Percentiles rank a stretch among this genome's conserved stretches.
Evolutionary conservation across 2,329 filamentous ascomycete genomes (phyloP).

Genomic region (Trichoderma sp.): DNA sequence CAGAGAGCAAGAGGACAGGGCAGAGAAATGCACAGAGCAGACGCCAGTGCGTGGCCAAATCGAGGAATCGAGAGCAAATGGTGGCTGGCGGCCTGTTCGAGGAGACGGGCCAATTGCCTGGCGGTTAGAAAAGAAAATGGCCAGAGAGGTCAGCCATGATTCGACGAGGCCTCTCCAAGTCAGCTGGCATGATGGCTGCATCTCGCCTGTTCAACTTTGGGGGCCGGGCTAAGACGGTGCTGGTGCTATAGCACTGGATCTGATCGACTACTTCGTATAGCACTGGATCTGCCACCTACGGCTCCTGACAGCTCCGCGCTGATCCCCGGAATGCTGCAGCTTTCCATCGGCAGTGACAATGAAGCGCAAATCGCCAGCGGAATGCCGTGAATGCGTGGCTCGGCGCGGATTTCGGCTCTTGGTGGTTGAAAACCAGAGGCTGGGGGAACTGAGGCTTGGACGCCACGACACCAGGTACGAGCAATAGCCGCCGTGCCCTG

Average conservation of each 20-base stretch:
- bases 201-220: neutral
- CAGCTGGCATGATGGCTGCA: neutral
- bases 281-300: neutral
- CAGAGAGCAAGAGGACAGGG: neutral
- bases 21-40: too few relatives aligned
- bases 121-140: neutral
- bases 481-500: neutral
- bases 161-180: neutral
- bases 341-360: neutral
- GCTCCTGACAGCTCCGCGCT: neutral
- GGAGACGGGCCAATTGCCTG: conserved; percentile 2
- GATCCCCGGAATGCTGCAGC: neutral
- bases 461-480: neutral
- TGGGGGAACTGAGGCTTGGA: neutral
- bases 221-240: neutral
- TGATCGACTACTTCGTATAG: neutral
- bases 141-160: neutral
- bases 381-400: conserved; percentile 1
- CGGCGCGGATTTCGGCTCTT: neutral
- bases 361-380: neutral
- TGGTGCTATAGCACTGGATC: neutral
- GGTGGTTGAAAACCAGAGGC: neutral
- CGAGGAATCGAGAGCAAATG: neutral
- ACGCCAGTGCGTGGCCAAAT: neutral
- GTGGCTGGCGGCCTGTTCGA: neutral